Percentiles rank a stretch among this genome's conserved stretches.
Evolutionary conservation across 306 rosid genomes (phyloP).

Genomic region (Lathyrus tuberosus): DNA sequence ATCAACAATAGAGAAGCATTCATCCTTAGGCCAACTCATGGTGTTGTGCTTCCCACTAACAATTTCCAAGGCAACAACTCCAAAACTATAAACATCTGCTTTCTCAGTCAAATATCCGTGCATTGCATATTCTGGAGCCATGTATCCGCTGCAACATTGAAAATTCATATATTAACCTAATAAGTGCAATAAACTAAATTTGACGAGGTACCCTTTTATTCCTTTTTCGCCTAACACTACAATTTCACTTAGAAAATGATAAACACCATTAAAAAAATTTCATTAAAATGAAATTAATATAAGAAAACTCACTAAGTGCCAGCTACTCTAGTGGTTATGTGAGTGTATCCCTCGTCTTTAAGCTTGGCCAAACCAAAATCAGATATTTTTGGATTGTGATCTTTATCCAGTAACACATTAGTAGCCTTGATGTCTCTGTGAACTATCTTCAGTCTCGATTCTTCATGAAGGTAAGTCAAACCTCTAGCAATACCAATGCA

Average conservation of each 20-base stretch:
- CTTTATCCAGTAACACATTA: conserved; percentile 72
- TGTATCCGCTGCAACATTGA: conserved; percentile 50
- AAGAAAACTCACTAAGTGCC: conserved; percentile 64
- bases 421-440: conserved; percentile 85
- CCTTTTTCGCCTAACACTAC: neutral
- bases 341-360: conserved; percentile 66
- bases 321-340: conserved; percentile 67
- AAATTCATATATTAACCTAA: conserved; percentile 1
- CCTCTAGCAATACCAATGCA: conserved; percentile 76
- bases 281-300: neutral
- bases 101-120: conserved; percentile 73
- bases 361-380: conserved; percentile 85
- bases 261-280: neutral
- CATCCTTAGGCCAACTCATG: conserved; percentile 47
- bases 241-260: neutral
- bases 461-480: conserved; percentile 80
- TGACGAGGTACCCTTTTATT: neutral
- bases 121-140: conserved; percentile 73
- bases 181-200: neutral
- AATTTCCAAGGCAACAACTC: conserved; percentile 71
- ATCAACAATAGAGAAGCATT: conserved; percentile 57
- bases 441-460: conserved; percentile 74
- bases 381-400: conserved; percentile 69
- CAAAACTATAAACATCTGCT: conserved; percentile 86
- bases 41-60: conserved; percentile 67